Conservation (phyloP, 495 filamentous ascomycete species). For the Xylaria intraflava region DNA sequence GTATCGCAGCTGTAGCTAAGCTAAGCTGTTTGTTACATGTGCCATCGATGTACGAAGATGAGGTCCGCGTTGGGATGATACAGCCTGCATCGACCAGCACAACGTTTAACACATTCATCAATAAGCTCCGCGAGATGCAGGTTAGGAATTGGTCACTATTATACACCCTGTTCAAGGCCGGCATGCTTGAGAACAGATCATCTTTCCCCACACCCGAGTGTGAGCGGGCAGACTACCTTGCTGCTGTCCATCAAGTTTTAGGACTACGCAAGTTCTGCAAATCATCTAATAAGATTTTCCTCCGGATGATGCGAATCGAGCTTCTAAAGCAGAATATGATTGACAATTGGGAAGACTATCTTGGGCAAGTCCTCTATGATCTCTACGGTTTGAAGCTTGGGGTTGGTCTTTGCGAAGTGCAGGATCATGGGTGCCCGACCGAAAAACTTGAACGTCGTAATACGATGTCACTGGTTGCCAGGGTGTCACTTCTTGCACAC, state of each 20-base stretch:
- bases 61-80: constrained; percentile 64
- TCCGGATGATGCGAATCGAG: constrained; percentile 84
- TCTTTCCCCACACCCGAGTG: constrained; percentile 57
- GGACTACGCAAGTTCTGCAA: constrained; percentile 83
- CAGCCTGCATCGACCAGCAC: constrained; percentile 29
- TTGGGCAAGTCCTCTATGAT: constrained; percentile 83
- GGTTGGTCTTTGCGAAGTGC: constrained; percentile 55
- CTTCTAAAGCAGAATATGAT: constrained; percentile 56
- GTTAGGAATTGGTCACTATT: constrained; percentile 80
- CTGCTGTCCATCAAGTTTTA: constrained; percentile 74
- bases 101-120: constrained; percentile 50
- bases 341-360: constrained; percentile 68
- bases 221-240: constrained; percentile 66
- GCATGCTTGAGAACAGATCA: constrained; percentile 57
- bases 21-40: constrained; percentile 68
- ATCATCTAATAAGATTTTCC: constrained; percentile 73
- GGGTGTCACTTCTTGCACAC: constrained; percentile 70
- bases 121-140: constrained; percentile 80
- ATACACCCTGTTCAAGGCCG: constrained; percentile 67
- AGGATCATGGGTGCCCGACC: constrained; percentile 67
- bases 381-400: constrained; percentile 78
- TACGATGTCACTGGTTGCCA: constrained; percentile 71
- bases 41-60: constrained; percentile 74
- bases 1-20: constrained; percentile 59
- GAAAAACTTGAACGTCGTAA: constrained; percentile 71